Evolutionary conservation across 176 grass and related monocot species (phyloP), one percentile per base, ranked within the genome.

Genomic region (Saccharum officinarum): DNA sequence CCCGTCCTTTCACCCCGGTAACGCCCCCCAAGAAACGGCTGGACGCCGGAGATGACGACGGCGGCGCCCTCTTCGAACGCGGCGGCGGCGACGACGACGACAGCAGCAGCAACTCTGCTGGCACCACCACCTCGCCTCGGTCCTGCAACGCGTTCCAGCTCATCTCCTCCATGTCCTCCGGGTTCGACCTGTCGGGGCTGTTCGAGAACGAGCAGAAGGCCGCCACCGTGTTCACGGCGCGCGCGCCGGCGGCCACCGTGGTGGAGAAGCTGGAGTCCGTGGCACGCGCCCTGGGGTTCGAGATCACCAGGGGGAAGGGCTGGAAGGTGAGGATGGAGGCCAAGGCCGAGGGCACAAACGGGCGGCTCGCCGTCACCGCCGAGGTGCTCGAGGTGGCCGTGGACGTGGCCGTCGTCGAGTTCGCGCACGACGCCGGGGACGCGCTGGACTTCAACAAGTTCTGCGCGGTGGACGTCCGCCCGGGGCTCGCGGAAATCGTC

Each of bases 121-220:
- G 39, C 65, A 49, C 26, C 40, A 20, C n/a, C 41, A 10, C 63
- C 42, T 95, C 92, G 3, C 93, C 96, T 6, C 89, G 89, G 75
- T 92, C 88, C 2, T 98, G 92, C 96, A 98, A 98, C 78, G 96
- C 96, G 38, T 98, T 98, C 91, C 85, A 95, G 87, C 91, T 95
- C 79, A 98, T 98, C 30, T 95, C 96, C 2, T 84, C 93, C 75
- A 95, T 98, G 96, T 98, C 96, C 23, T 90, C 93, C n/a, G 96
- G 96, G 9, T 98, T 95, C 76, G 93, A 98, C 83, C 83, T 98
- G 22, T 98, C 96, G 44, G 92, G 84, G 46, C 42, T 99, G 46
- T 97, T 99, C 79, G 92, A 96, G 87, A 97, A 33, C 80, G 88
- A 88, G 71, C 74, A 50, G 75, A 78, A 78, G 33, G 84, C 84